Evolutionary conservation across 2,329 filamentous ascomycete genomes (phyloP), one percentile per base, ranked within the genome.

Genomic region (Sarocladium brachiariae): DNA sequence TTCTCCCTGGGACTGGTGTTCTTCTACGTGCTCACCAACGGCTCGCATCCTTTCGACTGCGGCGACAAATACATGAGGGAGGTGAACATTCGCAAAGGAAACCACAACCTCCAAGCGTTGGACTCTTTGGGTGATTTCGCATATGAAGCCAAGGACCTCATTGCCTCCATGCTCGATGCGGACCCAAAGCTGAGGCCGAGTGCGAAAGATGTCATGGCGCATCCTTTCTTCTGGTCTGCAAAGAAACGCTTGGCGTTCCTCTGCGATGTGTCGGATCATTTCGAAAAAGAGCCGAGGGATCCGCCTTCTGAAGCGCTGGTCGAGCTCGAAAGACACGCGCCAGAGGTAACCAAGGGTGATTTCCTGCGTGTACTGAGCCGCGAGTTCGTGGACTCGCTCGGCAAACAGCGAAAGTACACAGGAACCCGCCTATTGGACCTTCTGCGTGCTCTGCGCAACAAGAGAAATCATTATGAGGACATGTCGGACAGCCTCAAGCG

Each of bases 1-100:
- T 99, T 99, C 71, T 96, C 91, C 0, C 78, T 99, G 31, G 93
- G 93, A 1, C 86, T 96, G 50, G 90, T 99, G n/a, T 99, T 96
- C 73, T 97, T 91, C 71, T 99, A 96, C 65, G 91, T 97, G n/a
- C 76, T 99, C 53, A 96, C 92, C 1, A 87, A 90, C 55, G 93
- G 93, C 14, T 81, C 79, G 1, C 93, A 99, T 65, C 93, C 93
- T 0, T 99, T 95, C 61, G 92, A 96, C 63, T 91, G 90, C 55
- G 91, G 93, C 51, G 90, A 93, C 62, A 84, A 89, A 47, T 97
- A 93, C 73, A 95, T 95, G 81, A 83, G 93, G 49, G 93, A 99
- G 68, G 87, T 95, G 60, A 97, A 99, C 67, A 97, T 99, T 60
- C 90, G 95, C 60, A 95, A 95, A 65, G 88, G 89, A 56, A 84